Evolutionary conservation across 768 basidiomycete species (phyloP).

Genomic region (Termitomyces eurrhizus): DNA sequence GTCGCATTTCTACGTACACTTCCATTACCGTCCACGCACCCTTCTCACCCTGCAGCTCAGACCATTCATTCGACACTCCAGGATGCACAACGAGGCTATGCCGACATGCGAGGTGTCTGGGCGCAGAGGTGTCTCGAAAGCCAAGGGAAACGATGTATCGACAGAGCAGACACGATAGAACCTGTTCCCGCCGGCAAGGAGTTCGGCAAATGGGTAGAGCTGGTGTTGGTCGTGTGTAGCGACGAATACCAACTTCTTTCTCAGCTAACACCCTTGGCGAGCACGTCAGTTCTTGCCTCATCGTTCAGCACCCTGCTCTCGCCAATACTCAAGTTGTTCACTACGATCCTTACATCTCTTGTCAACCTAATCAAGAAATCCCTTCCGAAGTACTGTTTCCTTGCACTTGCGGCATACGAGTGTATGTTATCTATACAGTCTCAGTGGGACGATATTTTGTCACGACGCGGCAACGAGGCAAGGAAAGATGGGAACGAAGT

Average conservation of each 20-base stretch:
- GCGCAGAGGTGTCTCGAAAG: constrained; percentile 68
- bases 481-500: constrained; percentile 58
- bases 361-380: constrained; percentile 68
- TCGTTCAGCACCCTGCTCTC: constrained; percentile 60
- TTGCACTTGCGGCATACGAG: constrained; percentile 71
- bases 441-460: constrained; percentile 66
- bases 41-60: constrained; percentile 73
- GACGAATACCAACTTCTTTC: constrained; percentile 64
- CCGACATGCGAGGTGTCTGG: constrained; percentile 85
- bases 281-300: constrained; percentile 44
- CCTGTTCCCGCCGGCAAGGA: constrained; percentile 64
- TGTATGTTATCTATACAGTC: constrained; percentile 51
- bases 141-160: constrained; percentile 64
- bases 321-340: constrained; percentile 65
- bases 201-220: constrained; percentile 67
- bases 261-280: constrained; percentile 60
- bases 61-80: constrained; percentile 60
- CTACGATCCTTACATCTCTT: constrained; percentile 59
- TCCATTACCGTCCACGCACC: constrained; percentile 75
- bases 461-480: constrained; percentile 42
- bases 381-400: constrained; percentile 74
- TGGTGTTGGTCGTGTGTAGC: constrained; percentile 62
- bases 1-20: constrained; percentile 67
- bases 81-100: constrained; percentile 80
- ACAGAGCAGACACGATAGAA: constrained; percentile 67